phyloP scores from a whole-genome alignment of 225 moss, liverwort and hornwort genomes.

The Lunularia cruciata region DNA sequence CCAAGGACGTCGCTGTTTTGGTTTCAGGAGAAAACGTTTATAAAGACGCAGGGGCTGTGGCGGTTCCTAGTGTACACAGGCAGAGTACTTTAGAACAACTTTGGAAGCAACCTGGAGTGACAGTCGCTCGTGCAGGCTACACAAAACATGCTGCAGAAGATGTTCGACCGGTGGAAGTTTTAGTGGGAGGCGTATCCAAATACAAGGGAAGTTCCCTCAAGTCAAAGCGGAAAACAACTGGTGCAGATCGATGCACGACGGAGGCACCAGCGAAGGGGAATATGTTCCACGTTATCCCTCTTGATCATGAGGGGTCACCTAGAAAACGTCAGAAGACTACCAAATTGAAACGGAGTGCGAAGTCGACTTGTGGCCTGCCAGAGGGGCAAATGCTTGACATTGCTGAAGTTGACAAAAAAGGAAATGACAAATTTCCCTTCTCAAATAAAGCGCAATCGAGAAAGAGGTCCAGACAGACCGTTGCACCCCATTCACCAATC shows the following conservation, averaged over 20 bases:
- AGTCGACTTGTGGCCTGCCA: neutral
- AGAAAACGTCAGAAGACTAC: constrained; percentile 31
- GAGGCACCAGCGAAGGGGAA: constrained; percentile 24
- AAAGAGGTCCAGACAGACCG: constrained; percentile 25
- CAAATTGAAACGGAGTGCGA: neutral
- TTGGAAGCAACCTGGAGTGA: constrained; percentile 24
- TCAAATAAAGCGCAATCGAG: constrained; percentile 4
- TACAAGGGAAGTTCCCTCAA: constrained; percentile 14
- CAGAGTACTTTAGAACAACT: constrained; percentile 39
- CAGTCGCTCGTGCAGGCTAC: constrained; percentile 1
- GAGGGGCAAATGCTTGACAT: constrained; percentile 5
- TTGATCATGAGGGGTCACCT: constrained; percentile 15
- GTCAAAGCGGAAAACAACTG: constrained; percentile 26
- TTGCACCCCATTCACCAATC: neutral
- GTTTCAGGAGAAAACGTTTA: constrained; percentile 4
- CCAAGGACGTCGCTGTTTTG: constrained; percentile 1
- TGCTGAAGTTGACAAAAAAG: constrained; percentile 4
- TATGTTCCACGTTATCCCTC: constrained; percentile 33
- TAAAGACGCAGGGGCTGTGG: neutral
- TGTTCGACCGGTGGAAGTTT: constrained; percentile 12
- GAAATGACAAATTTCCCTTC: constrained; percentile 6
- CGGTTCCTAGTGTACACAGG: constrained; percentile 10
- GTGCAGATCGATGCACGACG: constrained; percentile 9
- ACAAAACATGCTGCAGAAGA: neutral
- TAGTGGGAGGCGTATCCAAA: constrained; percentile 13